These are phyloP conservation scores for Pholiota conissans DNA, from an alignment of 768 basidiomycete genomes.

Conservation along the genomic window DNA sequence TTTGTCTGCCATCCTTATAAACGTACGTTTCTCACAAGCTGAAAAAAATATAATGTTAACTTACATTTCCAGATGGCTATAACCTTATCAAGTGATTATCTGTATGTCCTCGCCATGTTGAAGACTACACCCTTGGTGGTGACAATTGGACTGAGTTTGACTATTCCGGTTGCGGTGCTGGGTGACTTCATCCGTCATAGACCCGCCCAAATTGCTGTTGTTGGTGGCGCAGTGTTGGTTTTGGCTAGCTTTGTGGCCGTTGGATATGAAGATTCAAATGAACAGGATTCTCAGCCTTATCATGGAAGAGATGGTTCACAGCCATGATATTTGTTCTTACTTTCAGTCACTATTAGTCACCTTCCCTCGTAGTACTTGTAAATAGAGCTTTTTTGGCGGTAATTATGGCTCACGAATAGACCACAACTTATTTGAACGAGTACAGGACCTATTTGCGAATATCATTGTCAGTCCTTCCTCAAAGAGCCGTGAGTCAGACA, in stretches of 20 bases:
- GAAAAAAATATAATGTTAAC: neutral
- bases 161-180: conserved; percentile 87
- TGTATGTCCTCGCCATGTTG: conserved; percentile 90
- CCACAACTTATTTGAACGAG: no score
- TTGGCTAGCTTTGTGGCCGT: conserved; percentile 66
- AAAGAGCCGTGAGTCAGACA: no score
- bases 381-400: no score
- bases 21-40: conserved; percentile 29
- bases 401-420: no score
- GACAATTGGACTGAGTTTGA: conserved; percentile 89
- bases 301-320: conserved; percentile 2
- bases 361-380: no score
- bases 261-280: conserved; percentile 28
- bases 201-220: conserved; percentile 55
- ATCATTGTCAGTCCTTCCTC: no score
- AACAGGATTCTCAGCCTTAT: conserved; percentile 2
- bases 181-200: conserved; percentile 55
- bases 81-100: conserved; percentile 80
- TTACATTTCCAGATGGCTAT: conserved; percentile 65
- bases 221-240: conserved; percentile 77
- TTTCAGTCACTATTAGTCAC: no score
- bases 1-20: conserved; percentile 37
- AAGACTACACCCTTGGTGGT: conserved; percentile 95
- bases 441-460: no score
- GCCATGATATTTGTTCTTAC: neutral